A percentile compares a stretch with the other conserved stretches of the same genome.
phyloP scores from a whole-genome alignment of 345 rosid genomes.

The Sapria himalayana region DNA sequence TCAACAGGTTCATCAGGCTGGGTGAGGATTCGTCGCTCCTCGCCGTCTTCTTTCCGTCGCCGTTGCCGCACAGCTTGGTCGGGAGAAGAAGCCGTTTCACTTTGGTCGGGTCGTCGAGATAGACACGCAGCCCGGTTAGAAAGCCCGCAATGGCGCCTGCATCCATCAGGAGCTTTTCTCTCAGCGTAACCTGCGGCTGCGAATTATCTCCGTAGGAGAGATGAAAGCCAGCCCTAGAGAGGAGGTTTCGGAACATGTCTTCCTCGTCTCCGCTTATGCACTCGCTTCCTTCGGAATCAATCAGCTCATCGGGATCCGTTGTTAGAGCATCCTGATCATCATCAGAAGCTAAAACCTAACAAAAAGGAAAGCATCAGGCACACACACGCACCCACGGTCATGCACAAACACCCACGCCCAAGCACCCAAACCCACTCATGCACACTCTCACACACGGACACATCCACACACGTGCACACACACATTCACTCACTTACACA shows the following conservation, averaged over 20 bases:
- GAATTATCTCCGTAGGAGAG: slow-evolving; percentile 86
- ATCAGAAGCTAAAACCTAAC: slow-evolving; percentile 86
- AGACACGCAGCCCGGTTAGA: slow-evolving; percentile 81
- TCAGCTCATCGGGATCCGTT: slow-evolving; percentile 96
- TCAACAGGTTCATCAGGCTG: slow-evolving; percentile 91
- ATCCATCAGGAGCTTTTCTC: slow-evolving; percentile 95
- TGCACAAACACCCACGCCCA: too few relatives aligned
- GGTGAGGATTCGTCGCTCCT: slow-evolving; percentile 78
- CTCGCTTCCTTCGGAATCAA: slow-evolving; percentile 97
- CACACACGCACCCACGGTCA: too few relatives aligned
- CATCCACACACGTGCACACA: too few relatives aligned
- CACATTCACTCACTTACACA: too few relatives aligned
- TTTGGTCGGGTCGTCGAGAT: slow-evolving; percentile 95
- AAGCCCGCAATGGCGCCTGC: slow-evolving; percentile 99
- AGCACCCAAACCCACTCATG: too few relatives aligned
- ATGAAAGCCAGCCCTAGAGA: slow-evolving; percentile 93
- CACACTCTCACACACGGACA: too few relatives aligned
- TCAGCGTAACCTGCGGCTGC: slow-evolving; percentile 68
- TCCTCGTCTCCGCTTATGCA: slow-evolving; percentile 95
- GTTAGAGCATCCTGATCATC: slow-evolving; percentile 96
- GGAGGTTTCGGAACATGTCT: slow-evolving; percentile 90
- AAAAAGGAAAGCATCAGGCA: slow-evolving; percentile 12
- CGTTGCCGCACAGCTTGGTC: slow-evolving; percentile 50
- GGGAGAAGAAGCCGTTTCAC: slow-evolving; percentile 96
- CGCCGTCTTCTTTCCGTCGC: slow-evolving; percentile 53